Evolutionary conservation across 169 alveolate genomes (phyloP), one percentile per base, ranked within the genome.

Genomic region (Cryptosporidium ubiquitum): DNA sequence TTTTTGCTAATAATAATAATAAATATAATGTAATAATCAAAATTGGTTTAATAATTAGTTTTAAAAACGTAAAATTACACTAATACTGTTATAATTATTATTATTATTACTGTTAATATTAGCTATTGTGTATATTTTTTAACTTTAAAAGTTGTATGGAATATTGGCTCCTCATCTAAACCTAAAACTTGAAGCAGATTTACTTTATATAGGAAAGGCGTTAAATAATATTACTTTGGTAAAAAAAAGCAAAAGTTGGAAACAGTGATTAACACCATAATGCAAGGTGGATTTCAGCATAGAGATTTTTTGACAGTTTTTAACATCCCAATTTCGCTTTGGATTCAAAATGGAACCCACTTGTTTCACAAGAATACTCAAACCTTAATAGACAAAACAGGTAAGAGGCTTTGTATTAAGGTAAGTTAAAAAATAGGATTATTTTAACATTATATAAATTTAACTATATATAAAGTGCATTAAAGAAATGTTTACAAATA

Each of bases 261-360:
- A n/a, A n/a, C n/a, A n/a, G n/a, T n/a, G n/a, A 26, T 55, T 9
- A 51, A 55, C 29, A n/a, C 2, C 10, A 55, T 55, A 26, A 55
- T 55, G 66, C 66, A 55, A 23, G n/a, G 66, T 55, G 66, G 37
- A 2, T 55, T 55, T 26, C 66, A 55, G 29, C n/a, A 70, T 49
- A 70, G 47, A 47, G 84, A 39, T n/a, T 6, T 47, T 26, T 49
- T 42, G 26, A 44, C 84, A 9, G 33, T n/a, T 29, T 26, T 23
- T 47, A 70, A 42, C 33, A 70, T 70, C 9, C 84, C 84, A 49
- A 47, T 70, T 26, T 70, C 84, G 6, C 44, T 70, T 20, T 70
- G 66, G 61, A 47, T 42, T n/a, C 68, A 47, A 44, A 51, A 70
- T 47, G 66, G 57, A 20, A 70, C 31, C 2, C 84, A 70, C 37